Conservation (phyloP, 1,284 basidiomycete species). For the Xerocomus minutiporus region DNA sequence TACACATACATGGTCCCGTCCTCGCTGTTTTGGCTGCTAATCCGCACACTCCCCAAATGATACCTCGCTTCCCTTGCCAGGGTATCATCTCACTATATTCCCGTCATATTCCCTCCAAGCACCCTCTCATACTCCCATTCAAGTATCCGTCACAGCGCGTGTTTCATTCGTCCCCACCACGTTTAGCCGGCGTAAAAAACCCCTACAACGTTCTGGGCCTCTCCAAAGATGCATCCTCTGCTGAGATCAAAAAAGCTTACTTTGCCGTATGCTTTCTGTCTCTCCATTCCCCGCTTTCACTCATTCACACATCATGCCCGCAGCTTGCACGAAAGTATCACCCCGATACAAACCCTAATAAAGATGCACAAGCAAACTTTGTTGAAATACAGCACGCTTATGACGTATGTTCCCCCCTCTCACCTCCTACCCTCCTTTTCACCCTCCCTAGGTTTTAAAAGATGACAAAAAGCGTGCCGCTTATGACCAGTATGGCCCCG, state of each 20-base stretch:
- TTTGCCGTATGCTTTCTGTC: constrained; percentile 65
- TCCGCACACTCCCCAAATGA: background rate
- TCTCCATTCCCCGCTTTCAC: constrained; percentile 8
- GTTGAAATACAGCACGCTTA: constrained; percentile 97
- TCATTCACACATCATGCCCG: constrained; percentile 5
- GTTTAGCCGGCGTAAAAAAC: constrained; percentile 64
- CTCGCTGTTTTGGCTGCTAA: background rate
- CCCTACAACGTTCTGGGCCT: constrained; percentile 93
- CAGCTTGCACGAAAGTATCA: constrained; percentile 98
- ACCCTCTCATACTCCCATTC: constrained; percentile 6
- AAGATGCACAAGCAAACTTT: constrained; percentile 88
- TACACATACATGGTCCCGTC: constrained; percentile 9
- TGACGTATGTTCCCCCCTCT: constrained; percentile 61
- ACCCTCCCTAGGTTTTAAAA: constrained; percentile 67
- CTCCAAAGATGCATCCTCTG: constrained; percentile 73
- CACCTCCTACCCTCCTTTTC: constrained; percentile 14
- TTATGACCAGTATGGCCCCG: constrained; percentile 95
- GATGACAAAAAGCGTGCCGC: constrained; percentile 90
- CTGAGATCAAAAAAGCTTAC: constrained; percentile 97
- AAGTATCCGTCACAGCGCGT: constrained; percentile 47
- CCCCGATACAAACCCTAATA: constrained; percentile 95
- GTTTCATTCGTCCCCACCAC: constrained; percentile 66
- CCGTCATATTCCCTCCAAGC: background rate
- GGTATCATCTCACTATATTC: background rate
- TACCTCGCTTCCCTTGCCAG: constrained; percentile 39